phyloP scores from a whole-genome alignment of 805 yeast genomes.

The Starmerella bombicola region DNA sequence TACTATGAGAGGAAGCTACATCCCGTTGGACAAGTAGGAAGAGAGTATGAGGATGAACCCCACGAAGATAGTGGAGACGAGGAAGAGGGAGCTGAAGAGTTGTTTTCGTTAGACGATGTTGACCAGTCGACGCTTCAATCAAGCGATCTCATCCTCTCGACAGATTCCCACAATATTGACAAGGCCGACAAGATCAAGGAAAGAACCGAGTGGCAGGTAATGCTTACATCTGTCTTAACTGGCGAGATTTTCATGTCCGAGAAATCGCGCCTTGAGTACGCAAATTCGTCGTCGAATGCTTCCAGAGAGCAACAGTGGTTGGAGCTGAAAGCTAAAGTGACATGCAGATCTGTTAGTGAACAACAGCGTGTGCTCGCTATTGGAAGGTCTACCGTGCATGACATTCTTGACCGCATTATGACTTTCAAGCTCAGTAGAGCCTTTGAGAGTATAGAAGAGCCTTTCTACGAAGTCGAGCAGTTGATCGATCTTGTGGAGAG shows the following conservation, averaged over 20 bases:
- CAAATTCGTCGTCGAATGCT: slow-evolving; percentile 40
- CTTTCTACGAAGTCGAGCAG: slow-evolving; percentile 40
- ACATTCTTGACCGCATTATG: slow-evolving; percentile 53
- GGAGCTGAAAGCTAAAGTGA: slow-evolving; percentile 69
- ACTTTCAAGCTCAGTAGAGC: slow-evolving; percentile 42
- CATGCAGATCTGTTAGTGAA: slow-evolving; percentile 68
- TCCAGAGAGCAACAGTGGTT: slow-evolving; percentile 67
- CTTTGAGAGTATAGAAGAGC: slow-evolving; percentile 25
- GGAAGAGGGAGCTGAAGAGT: slow-evolving; percentile 12
- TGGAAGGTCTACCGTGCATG: slow-evolving; percentile 60
- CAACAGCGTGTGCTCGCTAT: slow-evolving; percentile 58
- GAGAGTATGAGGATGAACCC: not conserved
- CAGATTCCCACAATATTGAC: slow-evolving; percentile 20
- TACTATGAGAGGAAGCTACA: slow-evolving; percentile 28
- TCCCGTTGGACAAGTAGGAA: slow-evolving; percentile 12
- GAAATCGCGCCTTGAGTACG: slow-evolving; percentile 47
- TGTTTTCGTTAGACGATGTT: slow-evolving; percentile 15
- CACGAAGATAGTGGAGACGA: slow-evolving; percentile 12
- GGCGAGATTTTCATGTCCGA: slow-evolving; percentile 92
- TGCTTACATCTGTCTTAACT: slow-evolving; percentile 78
- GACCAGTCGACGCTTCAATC: slow-evolving; percentile 9
- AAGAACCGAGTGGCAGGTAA: slow-evolving; percentile 89
- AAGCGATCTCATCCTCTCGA: slow-evolving; percentile 12
- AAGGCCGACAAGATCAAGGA: slow-evolving; percentile 38
- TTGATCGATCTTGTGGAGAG: slow-evolving; percentile 51